Evolutionary conservation across 2,329 filamentous ascomycete genomes (phyloP).

Genomic region (Fusarium compactum): DNA sequence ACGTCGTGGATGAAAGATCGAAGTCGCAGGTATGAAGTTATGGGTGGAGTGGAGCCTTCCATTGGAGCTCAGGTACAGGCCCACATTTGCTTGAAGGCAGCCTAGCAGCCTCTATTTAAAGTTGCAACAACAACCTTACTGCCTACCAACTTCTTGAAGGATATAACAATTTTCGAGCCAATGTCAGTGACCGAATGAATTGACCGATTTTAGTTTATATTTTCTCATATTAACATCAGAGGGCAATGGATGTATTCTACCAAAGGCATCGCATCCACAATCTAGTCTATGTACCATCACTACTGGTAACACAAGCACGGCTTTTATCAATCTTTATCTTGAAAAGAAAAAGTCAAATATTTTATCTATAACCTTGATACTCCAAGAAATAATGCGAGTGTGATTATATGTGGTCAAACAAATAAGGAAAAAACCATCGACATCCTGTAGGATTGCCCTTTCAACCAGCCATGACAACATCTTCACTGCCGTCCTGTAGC

Average conservation of each 20-base stretch:
- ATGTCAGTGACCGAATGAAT: neutral
- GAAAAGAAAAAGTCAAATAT: constrained; percentile 1
- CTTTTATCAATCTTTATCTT: neutral
- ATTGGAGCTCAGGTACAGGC: constrained; percentile 27
- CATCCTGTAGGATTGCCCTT: constrained; percentile 11
- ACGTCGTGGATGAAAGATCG: constrained; percentile 33
- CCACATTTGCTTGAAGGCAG: constrained; percentile 4
- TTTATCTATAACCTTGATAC: constrained; percentile 42
- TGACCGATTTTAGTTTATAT: neutral
- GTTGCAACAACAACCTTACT: neutral
- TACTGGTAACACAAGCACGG: neutral
- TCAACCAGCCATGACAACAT: constrained; percentile 58
- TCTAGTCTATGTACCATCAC: neutral
- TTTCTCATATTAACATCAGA: neutral
- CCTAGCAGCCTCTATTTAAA: neutral
- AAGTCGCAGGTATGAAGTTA: constrained; percentile 28
- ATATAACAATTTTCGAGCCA: neutral
- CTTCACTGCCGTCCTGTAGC: constrained; percentile 53
- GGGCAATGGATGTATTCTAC: neutral
- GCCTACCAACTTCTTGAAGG: neutral
- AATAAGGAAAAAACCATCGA: constrained; percentile 11
- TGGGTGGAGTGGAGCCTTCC: constrained; percentile 39
- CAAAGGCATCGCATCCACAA: too few relatives aligned
- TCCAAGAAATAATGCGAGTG: constrained; percentile 27
- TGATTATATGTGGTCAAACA: constrained; percentile 7